Percentiles rank a stretch among this genome's conserved stretches.
Conservation (phyloP, 2,329 filamentous ascomycete species). For the Alternaria sp. region DNA sequence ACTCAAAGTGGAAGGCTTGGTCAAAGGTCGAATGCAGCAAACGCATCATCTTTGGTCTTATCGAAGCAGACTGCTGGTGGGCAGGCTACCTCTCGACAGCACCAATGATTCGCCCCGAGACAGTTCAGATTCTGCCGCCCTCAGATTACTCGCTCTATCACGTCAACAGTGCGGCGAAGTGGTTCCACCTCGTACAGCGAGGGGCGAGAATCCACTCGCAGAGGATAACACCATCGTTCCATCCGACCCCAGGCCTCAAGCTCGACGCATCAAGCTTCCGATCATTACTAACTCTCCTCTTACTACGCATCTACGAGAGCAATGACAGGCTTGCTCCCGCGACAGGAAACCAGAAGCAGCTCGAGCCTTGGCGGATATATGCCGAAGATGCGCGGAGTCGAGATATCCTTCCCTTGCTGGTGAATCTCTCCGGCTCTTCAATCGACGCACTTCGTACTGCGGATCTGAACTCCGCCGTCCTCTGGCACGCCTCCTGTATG, state of each 20-base stretch:
- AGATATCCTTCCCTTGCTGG: slow-evolving; percentile 45
- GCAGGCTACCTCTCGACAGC: slow-evolving; percentile 56
- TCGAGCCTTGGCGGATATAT: slow-evolving; percentile 53
- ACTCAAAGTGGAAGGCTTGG: slow-evolving; percentile 61
- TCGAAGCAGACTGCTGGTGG: slow-evolving; percentile 58
- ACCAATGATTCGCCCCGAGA: slow-evolving; percentile 55
- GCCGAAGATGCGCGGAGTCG: slow-evolving; percentile 56
- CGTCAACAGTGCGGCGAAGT: slow-evolving; percentile 46
- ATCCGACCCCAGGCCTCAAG: slow-evolving; percentile 42
- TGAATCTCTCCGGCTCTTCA: slow-evolving; percentile 50
- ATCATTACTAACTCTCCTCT: slow-evolving; percentile 40
- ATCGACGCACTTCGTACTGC: slow-evolving; percentile 52
- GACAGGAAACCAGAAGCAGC: slow-evolving; percentile 33
- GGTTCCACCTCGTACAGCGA: slow-evolving; percentile 40
- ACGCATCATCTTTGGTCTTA: slow-evolving; percentile 55
- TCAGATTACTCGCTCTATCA: slow-evolving; percentile 55
- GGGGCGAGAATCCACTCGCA: slow-evolving; percentile 39
- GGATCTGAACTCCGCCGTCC: slow-evolving; percentile 58
- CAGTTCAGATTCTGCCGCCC: slow-evolving; percentile 55
- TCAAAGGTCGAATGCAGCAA: slow-evolving; percentile 60
- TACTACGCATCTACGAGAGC: slow-evolving; percentile 43
- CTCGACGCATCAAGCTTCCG: slow-evolving; percentile 40
- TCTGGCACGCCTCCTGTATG: slow-evolving; percentile 63
- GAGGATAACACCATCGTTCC: slow-evolving; percentile 43
- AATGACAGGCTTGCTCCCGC: slow-evolving; percentile 42